A percentile compares a stretch with the other conserved stretches of the same genome.
phyloP scores from a whole-genome alignment of 140 eudicot species.

The Flaveria floridana region DNA sequence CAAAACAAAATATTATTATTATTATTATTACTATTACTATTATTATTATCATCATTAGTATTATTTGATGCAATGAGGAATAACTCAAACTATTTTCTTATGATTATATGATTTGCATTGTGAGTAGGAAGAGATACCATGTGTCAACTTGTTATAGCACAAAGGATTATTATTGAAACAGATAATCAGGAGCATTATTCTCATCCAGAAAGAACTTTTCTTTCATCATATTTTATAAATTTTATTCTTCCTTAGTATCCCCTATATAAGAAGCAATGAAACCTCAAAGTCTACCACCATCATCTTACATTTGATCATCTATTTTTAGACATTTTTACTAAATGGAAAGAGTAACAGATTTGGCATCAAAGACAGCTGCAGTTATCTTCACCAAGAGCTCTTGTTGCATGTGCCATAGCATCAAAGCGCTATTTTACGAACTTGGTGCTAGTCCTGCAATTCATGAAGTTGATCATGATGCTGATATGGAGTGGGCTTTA shows the following conservation, averaged over 20 bases:
- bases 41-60: not conserved
- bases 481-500: conserved; percentile 75
- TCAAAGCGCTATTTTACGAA: conserved; percentile 73
- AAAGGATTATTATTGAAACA: conserved; percentile 36
- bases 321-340: not conserved
- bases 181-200: conserved; percentile 42
- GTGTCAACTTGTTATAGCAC: conserved; percentile 56
- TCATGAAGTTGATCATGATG: conserved; percentile 69
- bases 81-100: conserved; percentile 17
- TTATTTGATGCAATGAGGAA: conserved; percentile 18
- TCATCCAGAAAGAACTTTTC: conserved; percentile 49
- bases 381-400: conserved; percentile 91
- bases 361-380: conserved; percentile 75
- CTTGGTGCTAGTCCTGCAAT: conserved; percentile 90
- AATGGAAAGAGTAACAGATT: conserved; percentile 72
- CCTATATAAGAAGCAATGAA: conserved; percentile 59
- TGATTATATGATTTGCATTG: conserved; percentile 16
- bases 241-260: conserved; percentile 24
- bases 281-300: conserved; percentile 44
- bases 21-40: no score
- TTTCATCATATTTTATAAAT: conserved; percentile 26
- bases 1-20: conserved; percentile 1
- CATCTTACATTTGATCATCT: conserved; percentile 25
- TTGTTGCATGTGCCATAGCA: conserved; percentile 86
- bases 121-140: conserved; percentile 36